phyloP scores from a whole-genome alignment of 768 basidiomycete genomes.

The Mycena galopus region DNA sequence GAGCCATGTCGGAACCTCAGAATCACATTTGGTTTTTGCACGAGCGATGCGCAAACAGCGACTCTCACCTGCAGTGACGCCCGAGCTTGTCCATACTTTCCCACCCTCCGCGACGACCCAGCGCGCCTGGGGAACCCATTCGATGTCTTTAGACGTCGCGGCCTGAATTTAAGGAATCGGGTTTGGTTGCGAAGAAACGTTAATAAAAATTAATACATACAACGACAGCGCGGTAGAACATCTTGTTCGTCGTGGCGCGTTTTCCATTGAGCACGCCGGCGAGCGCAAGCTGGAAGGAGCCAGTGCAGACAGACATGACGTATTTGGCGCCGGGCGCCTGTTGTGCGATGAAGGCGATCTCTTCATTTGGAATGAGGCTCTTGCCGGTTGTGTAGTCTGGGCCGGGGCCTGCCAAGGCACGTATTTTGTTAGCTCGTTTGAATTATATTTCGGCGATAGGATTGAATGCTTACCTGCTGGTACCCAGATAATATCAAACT shows the following conservation, averaged over 20 bases:
- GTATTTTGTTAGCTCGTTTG: too few relatives aligned
- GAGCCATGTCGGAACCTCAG: slow-evolving; percentile 49
- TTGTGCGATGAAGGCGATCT: slow-evolving; percentile 41
- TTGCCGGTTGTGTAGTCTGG: neutral
- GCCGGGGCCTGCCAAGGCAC: slow-evolving; percentile 15
- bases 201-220: slow-evolving; percentile 30
- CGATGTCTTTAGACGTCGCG: slow-evolving; percentile 40
- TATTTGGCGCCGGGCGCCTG: slow-evolving; percentile 47
- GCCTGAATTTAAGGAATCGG: slow-evolving; percentile 16
- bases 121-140: slow-evolving; percentile 51
- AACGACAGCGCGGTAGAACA: slow-evolving; percentile 40
- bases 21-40: neutral
- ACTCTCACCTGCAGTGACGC: slow-evolving; percentile 49
- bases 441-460: neutral
- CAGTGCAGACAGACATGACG: slow-evolving; percentile 51
- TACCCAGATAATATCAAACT: slow-evolving; percentile 37
- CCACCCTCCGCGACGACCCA: slow-evolving; percentile 46
- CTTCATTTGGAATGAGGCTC: slow-evolving; percentile 15
- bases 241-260: slow-evolving; percentile 55
- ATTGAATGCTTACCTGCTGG: slow-evolving; percentile 26
- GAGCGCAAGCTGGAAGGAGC: slow-evolving; percentile 47
- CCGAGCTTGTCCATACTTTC: slow-evolving; percentile 55
- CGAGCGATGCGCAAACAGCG: neutral
- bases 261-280: slow-evolving; percentile 50
- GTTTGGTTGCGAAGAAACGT: too few relatives aligned